Evolutionary conservation across 441 rosid genomes (phyloP), one percentile per base, ranked within the genome.

Genomic region (Pelargonium cotyledonis): DNA sequence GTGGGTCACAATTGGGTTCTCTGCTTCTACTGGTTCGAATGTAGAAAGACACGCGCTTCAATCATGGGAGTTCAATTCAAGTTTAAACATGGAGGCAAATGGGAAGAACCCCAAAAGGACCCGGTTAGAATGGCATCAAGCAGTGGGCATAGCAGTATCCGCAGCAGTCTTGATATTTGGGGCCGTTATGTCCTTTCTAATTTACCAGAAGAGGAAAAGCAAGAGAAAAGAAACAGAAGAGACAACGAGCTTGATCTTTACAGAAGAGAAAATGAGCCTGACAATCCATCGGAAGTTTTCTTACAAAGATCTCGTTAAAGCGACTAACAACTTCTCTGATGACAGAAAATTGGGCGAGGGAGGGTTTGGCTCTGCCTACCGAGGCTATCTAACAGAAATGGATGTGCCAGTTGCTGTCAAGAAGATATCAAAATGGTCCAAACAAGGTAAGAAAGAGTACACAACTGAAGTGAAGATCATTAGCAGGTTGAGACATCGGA

Each of bases 341-440:
- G 82, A 44, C 1, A 82, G 85, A 63, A 85, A 85, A 85, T 76
- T 83, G 0, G 87, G 91, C 1, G 81, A 83, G 76, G 80, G 86
- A 68, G 86, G 91, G 63, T 85, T 86, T 31, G 87, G 87, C 49
- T 78, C 75, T 0, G 87, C 83, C 55, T 86, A 83, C 65, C 77
- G 63, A 71, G 88, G 85, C 29, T 77, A 75, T 49, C 68, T 78
- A 61, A 69, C 49, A 18, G 75, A 78, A 8, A 44, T 72, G 9
- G 76, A 72, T 10, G 65, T 71, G 60, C 72, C 40, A 26, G 46
- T 84, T 0, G 85, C 85, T 0, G 82, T 84, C 7, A 84, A 84
- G 69, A 84, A 63, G 29, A 78, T 80, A 5, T 82, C 84, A 4
- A 76, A 71, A 49, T 75, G 80, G n/a, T 83, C 82, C 10, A 80